phyloP scores from a whole-genome alignment of 768 basidiomycete genomes.

The Termitomyces sp. region DNA sequence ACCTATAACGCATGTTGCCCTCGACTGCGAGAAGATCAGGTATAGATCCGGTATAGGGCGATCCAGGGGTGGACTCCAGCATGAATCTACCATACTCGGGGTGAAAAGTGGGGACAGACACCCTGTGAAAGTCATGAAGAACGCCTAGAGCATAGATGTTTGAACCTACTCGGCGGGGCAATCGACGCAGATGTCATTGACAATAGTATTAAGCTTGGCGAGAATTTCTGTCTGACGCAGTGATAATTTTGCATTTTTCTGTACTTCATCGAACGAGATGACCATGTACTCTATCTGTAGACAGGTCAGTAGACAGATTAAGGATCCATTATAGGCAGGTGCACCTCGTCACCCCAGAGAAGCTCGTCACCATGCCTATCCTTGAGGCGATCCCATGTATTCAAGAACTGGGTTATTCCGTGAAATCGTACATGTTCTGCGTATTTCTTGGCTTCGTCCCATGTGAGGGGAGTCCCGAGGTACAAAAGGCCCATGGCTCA shows the following conservation, averaged over 20 bases:
- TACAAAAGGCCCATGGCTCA: constrained; percentile 82
- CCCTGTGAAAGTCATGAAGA: constrained; percentile 31
- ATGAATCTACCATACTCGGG: constrained; percentile 99
- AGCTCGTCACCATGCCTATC: constrained; percentile 87
- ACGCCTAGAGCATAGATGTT: background rate
- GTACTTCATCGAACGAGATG: constrained; percentile 72
- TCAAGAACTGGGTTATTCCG: constrained; percentile 92
- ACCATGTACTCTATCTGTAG: constrained; percentile 95
- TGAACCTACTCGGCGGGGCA: constrained; percentile 55
- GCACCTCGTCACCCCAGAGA: constrained; percentile 98
- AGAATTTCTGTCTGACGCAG: constrained; percentile 96
- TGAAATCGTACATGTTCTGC: constrained; percentile 89
- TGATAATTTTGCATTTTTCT: constrained; percentile 82
- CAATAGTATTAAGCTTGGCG: constrained; percentile 66
- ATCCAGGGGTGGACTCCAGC: constrained; percentile 96
- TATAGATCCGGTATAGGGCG: constrained; percentile 88
- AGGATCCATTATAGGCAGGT: background rate
- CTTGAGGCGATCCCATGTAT: constrained; percentile 92
- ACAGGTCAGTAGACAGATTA: background rate
- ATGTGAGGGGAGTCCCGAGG: constrained; percentile 88
- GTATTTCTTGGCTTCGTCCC: constrained; percentile 85
- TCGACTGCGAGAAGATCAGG: constrained; percentile 88
- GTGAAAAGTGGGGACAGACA: constrained; percentile 86
- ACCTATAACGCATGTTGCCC: constrained; percentile 93
- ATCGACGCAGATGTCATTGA: constrained; percentile 59